These are phyloP conservation scores for Aspergillus texensis DNA, from an alignment of 2,329 filamentous ascomycete species.

Conservation along the genomic window DNA sequence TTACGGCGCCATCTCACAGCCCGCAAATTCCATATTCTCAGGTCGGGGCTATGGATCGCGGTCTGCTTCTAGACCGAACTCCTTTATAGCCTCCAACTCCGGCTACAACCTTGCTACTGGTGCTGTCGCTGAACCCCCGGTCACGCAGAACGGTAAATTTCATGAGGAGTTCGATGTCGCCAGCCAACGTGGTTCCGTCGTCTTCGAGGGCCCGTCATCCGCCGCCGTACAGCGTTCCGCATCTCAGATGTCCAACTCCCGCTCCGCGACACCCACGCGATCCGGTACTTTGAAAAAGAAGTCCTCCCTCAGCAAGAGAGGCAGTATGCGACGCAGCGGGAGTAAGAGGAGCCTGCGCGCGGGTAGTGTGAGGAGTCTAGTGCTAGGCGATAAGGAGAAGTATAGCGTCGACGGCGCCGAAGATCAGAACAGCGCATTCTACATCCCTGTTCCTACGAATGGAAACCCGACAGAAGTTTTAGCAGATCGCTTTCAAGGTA, in stretches of 20 bases:
- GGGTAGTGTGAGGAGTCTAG: constrained; percentile 82
- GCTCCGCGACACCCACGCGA: constrained; percentile 47
- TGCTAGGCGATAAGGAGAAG: constrained; percentile 65
- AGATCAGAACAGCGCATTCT: constrained; percentile 78
- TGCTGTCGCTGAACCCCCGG: constrained; percentile 33
- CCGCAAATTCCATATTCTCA: constrained; percentile 31
- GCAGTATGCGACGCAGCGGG: constrained; percentile 75
- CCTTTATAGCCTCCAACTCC: constrained; percentile 40
- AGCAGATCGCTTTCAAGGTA: constrained; percentile 86
- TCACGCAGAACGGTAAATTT: constrained; percentile 40
- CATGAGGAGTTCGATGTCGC: constrained; percentile 42
- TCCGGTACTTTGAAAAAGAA: constrained; percentile 88
- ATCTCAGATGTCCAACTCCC: constrained; percentile 46
- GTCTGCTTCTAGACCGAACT: constrained; percentile 43
- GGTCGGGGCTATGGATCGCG: constrained; percentile 37
- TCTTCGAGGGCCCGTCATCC: constrained; percentile 31
- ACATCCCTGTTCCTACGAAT: constrained; percentile 83
- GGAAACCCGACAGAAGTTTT: constrained; percentile 87
- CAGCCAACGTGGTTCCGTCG: constrained; percentile 39
- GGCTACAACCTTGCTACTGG: constrained; percentile 41
- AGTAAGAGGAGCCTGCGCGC: constrained; percentile 82
- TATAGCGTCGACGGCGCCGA: constrained; percentile 55
- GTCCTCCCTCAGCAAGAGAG: constrained; percentile 71
- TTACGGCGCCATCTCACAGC: constrained; percentile 35
- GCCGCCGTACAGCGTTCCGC: constrained; percentile 40